These are phyloP conservation scores for Pisolithus orientalis DNA, from an alignment of 768 basidiomycete genomes.

Conservation along the genomic window DNA sequence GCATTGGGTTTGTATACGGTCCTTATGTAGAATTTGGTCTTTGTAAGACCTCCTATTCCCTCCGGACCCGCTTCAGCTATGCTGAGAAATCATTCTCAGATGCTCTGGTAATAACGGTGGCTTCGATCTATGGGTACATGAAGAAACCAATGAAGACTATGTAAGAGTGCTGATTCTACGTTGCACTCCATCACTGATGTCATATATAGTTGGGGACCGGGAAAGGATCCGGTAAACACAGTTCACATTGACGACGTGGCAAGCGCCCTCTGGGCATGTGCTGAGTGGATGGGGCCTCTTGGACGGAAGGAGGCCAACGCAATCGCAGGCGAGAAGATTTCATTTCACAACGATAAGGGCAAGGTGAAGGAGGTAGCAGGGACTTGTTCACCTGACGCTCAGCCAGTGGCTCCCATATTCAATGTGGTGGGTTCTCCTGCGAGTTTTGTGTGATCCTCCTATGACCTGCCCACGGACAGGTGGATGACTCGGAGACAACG, in stretches of 20 bases:
- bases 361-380: constrained; percentile 61
- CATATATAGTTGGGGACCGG: constrained; percentile 64
- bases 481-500: constrained; percentile 72
- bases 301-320: constrained; percentile 61
- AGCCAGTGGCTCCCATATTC: constrained; percentile 71
- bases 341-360: constrained; percentile 48
- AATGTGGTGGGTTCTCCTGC: constrained; percentile 51
- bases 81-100: constrained; percentile 37
- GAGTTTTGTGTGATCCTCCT: background rate
- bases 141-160: constrained; percentile 83
- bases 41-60: constrained; percentile 34
- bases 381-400: constrained; percentile 47
- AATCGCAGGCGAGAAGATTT: constrained; percentile 60
- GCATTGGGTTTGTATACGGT: constrained; percentile 73
- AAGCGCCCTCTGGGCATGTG: constrained; percentile 70
- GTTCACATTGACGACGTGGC: constrained; percentile 76
- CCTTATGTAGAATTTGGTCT: constrained; percentile 72
- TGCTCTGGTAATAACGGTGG: constrained; percentile 65
- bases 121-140: constrained; percentile 74
- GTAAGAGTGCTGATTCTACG: constrained; percentile 35
- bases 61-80: constrained; percentile 4
- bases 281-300: constrained; percentile 63
- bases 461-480: constrained; percentile 31
- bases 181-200: constrained; percentile 7
- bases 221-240: constrained; percentile 68